Evolutionary conservation across 495 filamentous ascomycete species (phyloP).

Genomic region (Hypoxylon trugodes): DNA sequence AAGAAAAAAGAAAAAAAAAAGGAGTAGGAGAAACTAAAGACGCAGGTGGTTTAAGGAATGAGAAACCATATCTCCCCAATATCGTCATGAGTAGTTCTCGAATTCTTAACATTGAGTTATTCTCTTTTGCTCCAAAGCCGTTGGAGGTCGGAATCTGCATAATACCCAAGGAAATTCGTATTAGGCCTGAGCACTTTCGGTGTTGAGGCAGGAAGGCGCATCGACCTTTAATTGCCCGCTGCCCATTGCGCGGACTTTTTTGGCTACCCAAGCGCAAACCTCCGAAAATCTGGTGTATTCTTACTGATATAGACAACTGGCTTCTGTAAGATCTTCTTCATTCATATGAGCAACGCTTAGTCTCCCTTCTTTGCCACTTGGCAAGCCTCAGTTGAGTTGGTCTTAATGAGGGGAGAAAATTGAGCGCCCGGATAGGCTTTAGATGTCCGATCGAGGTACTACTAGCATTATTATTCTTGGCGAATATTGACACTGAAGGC

Average conservation of each 20-base stretch:
- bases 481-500: slow-evolving; percentile 8
- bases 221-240: slow-evolving; percentile 3
- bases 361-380: slow-evolving; percentile 9
- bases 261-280: slow-evolving; percentile 6
- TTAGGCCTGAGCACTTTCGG: not conserved
- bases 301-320: too few species aligned
- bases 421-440: not conserved
- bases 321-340: not conserved
- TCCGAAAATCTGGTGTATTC: not conserved
- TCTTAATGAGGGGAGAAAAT: slow-evolving; percentile 1
- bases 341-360: not conserved
- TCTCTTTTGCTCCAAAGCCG: too few species aligned
- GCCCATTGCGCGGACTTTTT: slow-evolving; percentile 3
- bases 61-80: too few species aligned
- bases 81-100: too few species aligned
- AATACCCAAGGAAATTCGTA: too few species aligned
- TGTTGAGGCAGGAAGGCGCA: slow-evolving; percentile 2
- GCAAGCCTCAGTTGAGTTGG: not conserved
- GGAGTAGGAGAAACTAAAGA: too few species aligned
- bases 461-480: slow-evolving; percentile 16
- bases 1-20: too few species aligned
- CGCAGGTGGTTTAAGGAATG: too few species aligned
- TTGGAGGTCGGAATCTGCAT: too few species aligned
- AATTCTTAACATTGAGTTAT: too few species aligned
- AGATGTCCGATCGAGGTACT: slow-evolving; percentile 2